Conservation (phyloP, 768 basidiomycete genomes). For the Russula dissimulans region DNA sequence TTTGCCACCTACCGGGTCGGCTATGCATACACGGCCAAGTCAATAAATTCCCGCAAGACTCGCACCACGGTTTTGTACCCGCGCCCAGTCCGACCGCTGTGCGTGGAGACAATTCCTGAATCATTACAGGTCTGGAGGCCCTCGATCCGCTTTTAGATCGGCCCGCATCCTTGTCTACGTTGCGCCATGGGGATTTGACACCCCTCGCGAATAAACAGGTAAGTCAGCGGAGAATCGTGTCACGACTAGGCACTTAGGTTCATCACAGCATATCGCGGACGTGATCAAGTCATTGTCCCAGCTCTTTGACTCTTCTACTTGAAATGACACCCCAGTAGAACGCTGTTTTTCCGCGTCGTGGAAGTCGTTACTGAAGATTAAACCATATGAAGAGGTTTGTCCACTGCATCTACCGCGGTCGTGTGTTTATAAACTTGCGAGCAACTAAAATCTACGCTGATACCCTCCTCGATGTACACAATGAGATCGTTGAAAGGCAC, state of each 20-base stretch:
- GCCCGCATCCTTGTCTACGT: neutral
- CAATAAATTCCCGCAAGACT: conserved; percentile 8
- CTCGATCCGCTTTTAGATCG: neutral
- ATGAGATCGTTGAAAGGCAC: neutral
- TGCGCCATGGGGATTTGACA: too few species aligned
- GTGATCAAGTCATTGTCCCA: neutral
- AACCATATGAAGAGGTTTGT: neutral
- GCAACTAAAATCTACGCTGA: neutral
- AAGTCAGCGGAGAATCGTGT: neutral
- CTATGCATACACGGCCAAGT: neutral
- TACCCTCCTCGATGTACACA: too few species aligned
- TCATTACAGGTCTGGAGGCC: neutral
- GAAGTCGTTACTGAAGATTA: conserved; percentile 2
- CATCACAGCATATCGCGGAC: neutral
- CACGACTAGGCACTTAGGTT: neutral
- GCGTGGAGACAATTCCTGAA: neutral
- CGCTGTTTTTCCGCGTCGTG: conserved; percentile 1
- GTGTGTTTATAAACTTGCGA: neutral
- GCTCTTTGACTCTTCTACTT: neutral
- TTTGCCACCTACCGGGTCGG: too few species aligned
- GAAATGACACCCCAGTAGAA: neutral
- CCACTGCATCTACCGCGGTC: neutral
- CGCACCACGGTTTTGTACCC: neutral
- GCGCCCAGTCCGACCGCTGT: neutral
- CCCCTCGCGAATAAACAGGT: neutral